Conservation (phyloP, 106 monocot species). For the Phalaenopsis equestris region DNA sequence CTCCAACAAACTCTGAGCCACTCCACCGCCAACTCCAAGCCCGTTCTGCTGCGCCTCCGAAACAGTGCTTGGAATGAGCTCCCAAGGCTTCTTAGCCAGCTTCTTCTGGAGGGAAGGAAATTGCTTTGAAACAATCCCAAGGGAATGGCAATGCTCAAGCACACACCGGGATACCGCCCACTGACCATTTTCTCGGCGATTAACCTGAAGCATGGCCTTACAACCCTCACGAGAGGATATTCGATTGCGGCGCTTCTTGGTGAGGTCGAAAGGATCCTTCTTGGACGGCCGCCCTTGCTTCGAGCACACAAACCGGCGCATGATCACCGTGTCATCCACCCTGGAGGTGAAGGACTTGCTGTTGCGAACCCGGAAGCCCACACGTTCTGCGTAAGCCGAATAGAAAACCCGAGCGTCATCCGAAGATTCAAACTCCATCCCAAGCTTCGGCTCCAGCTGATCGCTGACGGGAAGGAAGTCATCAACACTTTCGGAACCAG, state of each 20-base stretch:
- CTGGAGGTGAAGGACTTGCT: constrained; percentile 80
- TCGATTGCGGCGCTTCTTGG: constrained; percentile 71
- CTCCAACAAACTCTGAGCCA: constrained; percentile 77
- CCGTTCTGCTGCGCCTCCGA: background rate
- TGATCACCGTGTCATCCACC: constrained; percentile 69
- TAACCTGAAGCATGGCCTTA: constrained; percentile 89
- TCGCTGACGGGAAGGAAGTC: background rate
- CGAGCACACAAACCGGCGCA: constrained; percentile 86
- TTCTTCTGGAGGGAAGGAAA: constrained; percentile 38
- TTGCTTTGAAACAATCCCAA: constrained; percentile 24
- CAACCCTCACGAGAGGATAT: constrained; percentile 81
- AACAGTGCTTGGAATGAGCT: constrained; percentile 24
- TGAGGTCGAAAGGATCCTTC: constrained; percentile 68
- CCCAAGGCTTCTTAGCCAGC: constrained; percentile 66
- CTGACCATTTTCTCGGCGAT: constrained; percentile 51
- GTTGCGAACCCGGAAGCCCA: constrained; percentile 70
- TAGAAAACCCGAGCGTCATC: constrained; percentile 65
- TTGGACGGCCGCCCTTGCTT: constrained; percentile 64
- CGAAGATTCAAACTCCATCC: constrained; percentile 69
- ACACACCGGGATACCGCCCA: constrained; percentile 59
- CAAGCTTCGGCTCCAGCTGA: constrained; percentile 27
- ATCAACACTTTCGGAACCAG: background rate
- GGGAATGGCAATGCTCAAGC: constrained; percentile 59
- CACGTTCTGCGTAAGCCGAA: constrained; percentile 44
- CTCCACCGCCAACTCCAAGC: constrained; percentile 48